phyloP scores from a whole-genome alignment of 2,329 filamentous ascomycete genomes.

The Ilyonectria destructans region DNA sequence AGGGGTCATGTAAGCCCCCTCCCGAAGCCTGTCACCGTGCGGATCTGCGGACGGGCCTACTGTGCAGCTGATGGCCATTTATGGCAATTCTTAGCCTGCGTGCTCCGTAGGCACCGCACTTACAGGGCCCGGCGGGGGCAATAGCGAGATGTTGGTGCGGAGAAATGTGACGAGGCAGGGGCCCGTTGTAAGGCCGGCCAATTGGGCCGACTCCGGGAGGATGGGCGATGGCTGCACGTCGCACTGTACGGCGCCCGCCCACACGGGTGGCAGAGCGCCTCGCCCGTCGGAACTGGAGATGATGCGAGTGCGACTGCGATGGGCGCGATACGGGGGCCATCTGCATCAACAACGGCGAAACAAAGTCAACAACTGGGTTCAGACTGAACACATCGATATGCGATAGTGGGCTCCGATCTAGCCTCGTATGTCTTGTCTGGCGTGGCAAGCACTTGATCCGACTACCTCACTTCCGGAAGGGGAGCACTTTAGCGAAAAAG shows the following conservation, averaged over 20 bases:
- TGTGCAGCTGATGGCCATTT: conserved; percentile 32
- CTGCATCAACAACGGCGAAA: not conserved
- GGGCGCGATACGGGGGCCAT: not conserved
- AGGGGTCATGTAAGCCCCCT: conserved; percentile 23
- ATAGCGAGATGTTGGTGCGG: conserved; percentile 25
- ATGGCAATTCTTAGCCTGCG: not conserved
- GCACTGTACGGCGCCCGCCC: conserved; percentile 39
- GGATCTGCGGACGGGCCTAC: conserved; percentile 32
- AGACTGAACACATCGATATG: not conserved
- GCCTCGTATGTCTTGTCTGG: not conserved
- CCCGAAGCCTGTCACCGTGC: conserved; percentile 31
- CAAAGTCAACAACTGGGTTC: not conserved
- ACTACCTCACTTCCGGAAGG: conserved; percentile 28
- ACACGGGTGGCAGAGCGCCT: conserved; percentile 32
- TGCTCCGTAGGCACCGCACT: conserved; percentile 11
- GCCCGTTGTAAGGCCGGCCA: conserved; percentile 45
- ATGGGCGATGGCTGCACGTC: conserved; percentile 29
- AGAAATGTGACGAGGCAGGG: conserved; percentile 24
- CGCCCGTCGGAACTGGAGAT: conserved; percentile 27
- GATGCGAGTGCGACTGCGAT: conserved; percentile 14
- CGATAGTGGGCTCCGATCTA: not conserved
- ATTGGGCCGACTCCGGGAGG: conserved; percentile 47
- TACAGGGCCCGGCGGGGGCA: not conserved
- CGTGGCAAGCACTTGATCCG: not conserved
- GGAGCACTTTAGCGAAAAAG: conserved; percentile 33